A percentile compares a stretch with the other conserved stretches of the same genome.
Evolutionary conservation across 2,329 filamentous ascomycete species (phyloP).

Genomic region (Sclerotinia glacialis): DNA sequence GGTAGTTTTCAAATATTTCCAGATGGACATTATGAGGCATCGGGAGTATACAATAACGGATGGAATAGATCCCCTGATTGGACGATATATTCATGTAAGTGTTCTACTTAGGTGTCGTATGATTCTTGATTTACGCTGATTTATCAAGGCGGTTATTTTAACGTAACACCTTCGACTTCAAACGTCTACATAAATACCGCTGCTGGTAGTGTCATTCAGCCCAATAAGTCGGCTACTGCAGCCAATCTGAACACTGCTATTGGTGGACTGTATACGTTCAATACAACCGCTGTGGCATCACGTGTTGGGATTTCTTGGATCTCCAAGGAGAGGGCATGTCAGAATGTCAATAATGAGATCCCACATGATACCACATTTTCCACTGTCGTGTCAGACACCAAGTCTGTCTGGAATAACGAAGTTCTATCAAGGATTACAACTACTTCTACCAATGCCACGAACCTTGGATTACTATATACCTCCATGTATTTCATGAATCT

Average conservation of each 20-base stretch:
- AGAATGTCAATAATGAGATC: slow-evolving; percentile 47
- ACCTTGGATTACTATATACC: slow-evolving; percentile 61
- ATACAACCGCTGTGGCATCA: slow-evolving; percentile 44
- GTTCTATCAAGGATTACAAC: slow-evolving; percentile 49
- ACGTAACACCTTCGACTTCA: slow-evolving; percentile 27
- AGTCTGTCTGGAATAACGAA: slow-evolving; percentile 20
- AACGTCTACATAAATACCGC: slow-evolving; percentile 37
- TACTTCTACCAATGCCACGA: slow-evolving; percentile 52
- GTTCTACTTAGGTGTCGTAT: slow-evolving; percentile 33
- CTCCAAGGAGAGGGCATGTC: slow-evolving; percentile 47
- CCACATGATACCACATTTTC: slow-evolving; percentile 44
- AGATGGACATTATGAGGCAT: slow-evolving; percentile 24
- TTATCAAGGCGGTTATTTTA: slow-evolving; percentile 32
- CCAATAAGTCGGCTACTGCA: not conserved
- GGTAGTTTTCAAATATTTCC: slow-evolving; percentile 53
- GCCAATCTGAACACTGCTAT: slow-evolving; percentile 2
- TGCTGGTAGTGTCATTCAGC: slow-evolving; percentile 33
- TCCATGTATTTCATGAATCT: slow-evolving; percentile 55
- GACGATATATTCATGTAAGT: slow-evolving; percentile 60
- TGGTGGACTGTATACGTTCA: slow-evolving; percentile 44
- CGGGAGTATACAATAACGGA: slow-evolving; percentile 49
- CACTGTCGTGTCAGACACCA: slow-evolving; percentile 37
- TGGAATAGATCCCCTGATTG: slow-evolving; percentile 63
- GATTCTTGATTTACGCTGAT: slow-evolving; percentile 10
- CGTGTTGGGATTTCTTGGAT: slow-evolving; percentile 51